A percentile compares a stretch with the other conserved stretches of the same genome.
These are phyloP conservation scores for Camellia granthamiana DNA, from an alignment of 148 eudicot species.

Conservation along the genomic window DNA sequence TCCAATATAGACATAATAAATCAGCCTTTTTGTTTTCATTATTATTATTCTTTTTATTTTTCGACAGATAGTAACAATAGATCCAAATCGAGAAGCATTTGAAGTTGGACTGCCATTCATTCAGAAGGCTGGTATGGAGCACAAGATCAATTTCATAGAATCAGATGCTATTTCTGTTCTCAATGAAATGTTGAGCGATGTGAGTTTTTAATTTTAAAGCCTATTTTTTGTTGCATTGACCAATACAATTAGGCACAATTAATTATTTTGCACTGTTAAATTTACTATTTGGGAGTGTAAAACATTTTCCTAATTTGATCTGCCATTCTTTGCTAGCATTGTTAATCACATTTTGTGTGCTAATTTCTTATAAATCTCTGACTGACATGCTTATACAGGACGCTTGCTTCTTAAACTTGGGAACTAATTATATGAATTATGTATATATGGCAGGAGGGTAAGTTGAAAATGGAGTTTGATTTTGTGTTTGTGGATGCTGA, in stretches of 20 bases:
- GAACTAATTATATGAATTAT: background rate
- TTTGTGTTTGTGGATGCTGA: constrained; percentile 8
- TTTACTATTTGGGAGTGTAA: no score
- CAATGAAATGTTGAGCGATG: constrained; percentile 26
- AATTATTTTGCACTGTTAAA: no score
- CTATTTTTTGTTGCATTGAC: no score
- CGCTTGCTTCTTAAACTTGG: background rate
- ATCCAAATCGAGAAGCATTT: no score
- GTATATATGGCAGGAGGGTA: background rate
- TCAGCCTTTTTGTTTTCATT: background rate
- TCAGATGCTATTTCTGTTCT: constrained; percentile 18
- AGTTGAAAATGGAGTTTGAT: background rate
- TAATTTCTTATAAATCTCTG: no score
- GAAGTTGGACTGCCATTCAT: background rate
- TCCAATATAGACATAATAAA: background rate
- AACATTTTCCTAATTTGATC: no score
- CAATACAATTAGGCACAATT: no score
- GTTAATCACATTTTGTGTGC: no score
- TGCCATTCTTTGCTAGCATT: no score
- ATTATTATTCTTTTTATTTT: no score
- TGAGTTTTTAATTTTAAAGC: background rate
- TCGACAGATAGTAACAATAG: no score
- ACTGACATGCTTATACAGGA: background rate
- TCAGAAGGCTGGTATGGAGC: constrained; percentile 30
- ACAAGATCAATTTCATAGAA: constrained; percentile 35